phyloP scores from a whole-genome alignment of 768 basidiomycete genomes.

The Pleurotus platypus region DNA sequence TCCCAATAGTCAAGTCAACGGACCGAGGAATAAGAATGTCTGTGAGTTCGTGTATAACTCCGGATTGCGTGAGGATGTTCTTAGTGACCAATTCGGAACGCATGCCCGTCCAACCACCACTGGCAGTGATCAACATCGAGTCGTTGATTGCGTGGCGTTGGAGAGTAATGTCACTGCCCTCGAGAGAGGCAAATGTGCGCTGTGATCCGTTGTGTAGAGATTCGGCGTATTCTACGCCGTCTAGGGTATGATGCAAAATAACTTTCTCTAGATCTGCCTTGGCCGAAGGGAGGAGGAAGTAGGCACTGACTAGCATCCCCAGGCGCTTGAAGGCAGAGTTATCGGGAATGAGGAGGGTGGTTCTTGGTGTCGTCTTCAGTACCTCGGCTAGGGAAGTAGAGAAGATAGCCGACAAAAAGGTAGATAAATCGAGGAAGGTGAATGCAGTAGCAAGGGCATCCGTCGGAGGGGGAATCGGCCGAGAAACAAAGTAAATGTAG shows the following conservation, averaged over 20 bases:
- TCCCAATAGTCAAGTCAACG: slow-evolving; percentile 83
- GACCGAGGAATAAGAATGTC: slow-evolving; percentile 85
- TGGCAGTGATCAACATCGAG: slow-evolving; percentile 54
- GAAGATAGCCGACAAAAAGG: slow-evolving; percentile 87
- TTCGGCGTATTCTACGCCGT: slow-evolving; percentile 69
- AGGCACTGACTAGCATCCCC: slow-evolving; percentile 79
- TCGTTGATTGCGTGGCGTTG: slow-evolving; percentile 48
- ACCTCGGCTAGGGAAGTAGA: slow-evolving; percentile 78
- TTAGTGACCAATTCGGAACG: slow-evolving; percentile 52
- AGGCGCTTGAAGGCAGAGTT: slow-evolving; percentile 88
- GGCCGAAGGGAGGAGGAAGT: slow-evolving; percentile 76
- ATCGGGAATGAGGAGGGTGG: slow-evolving; percentile 82
- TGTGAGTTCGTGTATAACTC: slow-evolving; percentile 86
- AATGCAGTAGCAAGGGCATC: slow-evolving; percentile 80
- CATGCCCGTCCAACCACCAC: slow-evolving; percentile 79
- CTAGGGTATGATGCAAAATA: slow-evolving; percentile 82
- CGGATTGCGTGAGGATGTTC: slow-evolving; percentile 81
- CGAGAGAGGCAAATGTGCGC: slow-evolving; percentile 75
- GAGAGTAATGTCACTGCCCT: slow-evolving; percentile 79
- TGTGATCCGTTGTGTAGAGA: slow-evolving; percentile 61
- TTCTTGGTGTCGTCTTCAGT: slow-evolving; percentile 59
- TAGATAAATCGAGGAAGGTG: slow-evolving; percentile 80
- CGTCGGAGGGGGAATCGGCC: slow-evolving; percentile 76
- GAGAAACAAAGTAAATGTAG: slow-evolving; percentile 86
- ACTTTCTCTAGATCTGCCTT: slow-evolving; percentile 80